Conservation (phyloP, 805 yeast genomes). For the Teunomyces aglyptinius region DNA sequence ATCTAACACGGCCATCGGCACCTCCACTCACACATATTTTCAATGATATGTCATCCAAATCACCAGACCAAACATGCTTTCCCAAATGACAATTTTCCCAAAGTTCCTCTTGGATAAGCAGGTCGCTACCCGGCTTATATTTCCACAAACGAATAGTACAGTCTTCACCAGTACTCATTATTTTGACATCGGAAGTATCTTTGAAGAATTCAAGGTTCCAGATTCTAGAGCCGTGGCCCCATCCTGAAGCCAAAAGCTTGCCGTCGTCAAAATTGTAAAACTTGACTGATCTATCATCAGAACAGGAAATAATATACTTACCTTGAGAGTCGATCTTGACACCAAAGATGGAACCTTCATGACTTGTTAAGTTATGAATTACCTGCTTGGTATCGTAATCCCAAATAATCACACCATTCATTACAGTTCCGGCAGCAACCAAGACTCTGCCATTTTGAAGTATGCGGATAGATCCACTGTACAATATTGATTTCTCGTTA, state of each 20-base stretch:
- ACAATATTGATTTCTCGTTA: conserved; percentile 76
- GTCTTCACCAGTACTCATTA: conserved; percentile 82
- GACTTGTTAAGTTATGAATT: conserved; percentile 61
- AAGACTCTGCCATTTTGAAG: conserved; percentile 41
- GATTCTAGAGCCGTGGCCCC: conserved; percentile 96
- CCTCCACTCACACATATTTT: conserved; percentile 80
- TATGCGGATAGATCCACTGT: conserved; percentile 75
- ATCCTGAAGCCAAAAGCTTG: conserved; percentile 66
- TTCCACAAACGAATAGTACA: conserved; percentile 81
- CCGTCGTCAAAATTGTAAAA: conserved; percentile 67
- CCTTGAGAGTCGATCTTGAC: conserved; percentile 62
- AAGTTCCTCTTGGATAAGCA: conserved; percentile 43
- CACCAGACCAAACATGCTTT: conserved; percentile 84
- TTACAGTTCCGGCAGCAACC: conserved; percentile 89
- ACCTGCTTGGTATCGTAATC: conserved; percentile 42
- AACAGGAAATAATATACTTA: conserved; percentile 67
- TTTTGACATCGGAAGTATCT: conserved; percentile 16
- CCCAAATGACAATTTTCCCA: conserved; percentile 73
- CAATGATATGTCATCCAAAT: conserved; percentile 41
- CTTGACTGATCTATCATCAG: conserved; percentile 89
- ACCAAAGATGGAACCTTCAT: conserved; percentile 90
- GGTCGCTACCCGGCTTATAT: conserved; percentile 25
- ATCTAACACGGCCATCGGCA: conserved; percentile 80
- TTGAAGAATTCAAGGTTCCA: conserved; percentile 47
- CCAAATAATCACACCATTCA: conserved; percentile 87